Percentiles rank a stretch among this genome's conserved stretches.
Evolutionary conservation across 805 yeast species (phyloP).

Genomic region (Saturnispora besseyi): DNA sequence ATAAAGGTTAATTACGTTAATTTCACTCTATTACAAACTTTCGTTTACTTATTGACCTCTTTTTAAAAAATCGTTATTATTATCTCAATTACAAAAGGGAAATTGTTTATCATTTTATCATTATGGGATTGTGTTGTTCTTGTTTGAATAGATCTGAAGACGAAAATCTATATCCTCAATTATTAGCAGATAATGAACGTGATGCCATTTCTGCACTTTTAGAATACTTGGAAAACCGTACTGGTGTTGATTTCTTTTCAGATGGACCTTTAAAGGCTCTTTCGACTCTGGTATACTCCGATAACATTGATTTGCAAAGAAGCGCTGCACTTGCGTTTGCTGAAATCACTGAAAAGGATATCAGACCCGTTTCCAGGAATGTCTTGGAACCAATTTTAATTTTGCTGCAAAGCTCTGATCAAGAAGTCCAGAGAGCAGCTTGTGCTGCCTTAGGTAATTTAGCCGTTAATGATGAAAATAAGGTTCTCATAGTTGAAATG

Average conservation of each 20-base stretch:
- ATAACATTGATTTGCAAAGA: conserved; percentile 88
- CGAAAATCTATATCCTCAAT: conserved; percentile 62
- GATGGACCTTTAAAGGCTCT: conserved; percentile 83
- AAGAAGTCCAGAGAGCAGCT: conserved; percentile 96
- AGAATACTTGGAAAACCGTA: conserved; percentile 80
- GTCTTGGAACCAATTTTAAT: conserved; percentile 91
- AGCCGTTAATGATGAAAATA: conserved; percentile 94
- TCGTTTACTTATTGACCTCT: neutral
- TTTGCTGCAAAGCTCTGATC: conserved; percentile 74
- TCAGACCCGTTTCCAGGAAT: conserved; percentile 80
- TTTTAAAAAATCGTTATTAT: neutral
- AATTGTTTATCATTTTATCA: neutral
- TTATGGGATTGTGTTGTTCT: conserved; percentile 48
- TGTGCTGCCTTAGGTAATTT: conserved; percentile 98
- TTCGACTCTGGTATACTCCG: conserved; percentile 88
- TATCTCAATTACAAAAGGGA: neutral
- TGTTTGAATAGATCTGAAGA: conserved; percentile 35
- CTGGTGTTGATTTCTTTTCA: conserved; percentile 82
- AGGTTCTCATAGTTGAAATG: conserved; percentile 90
- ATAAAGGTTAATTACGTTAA: no score
- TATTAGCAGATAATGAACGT: conserved; percentile 90
- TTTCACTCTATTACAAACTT: neutral
- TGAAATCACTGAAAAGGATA: conserved; percentile 95
- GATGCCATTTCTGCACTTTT: conserved; percentile 89
- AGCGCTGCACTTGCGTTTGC: conserved; percentile 98